Conservation (phyloP, 139 green algal genomes). For the Picochlorum sp. region DNA sequence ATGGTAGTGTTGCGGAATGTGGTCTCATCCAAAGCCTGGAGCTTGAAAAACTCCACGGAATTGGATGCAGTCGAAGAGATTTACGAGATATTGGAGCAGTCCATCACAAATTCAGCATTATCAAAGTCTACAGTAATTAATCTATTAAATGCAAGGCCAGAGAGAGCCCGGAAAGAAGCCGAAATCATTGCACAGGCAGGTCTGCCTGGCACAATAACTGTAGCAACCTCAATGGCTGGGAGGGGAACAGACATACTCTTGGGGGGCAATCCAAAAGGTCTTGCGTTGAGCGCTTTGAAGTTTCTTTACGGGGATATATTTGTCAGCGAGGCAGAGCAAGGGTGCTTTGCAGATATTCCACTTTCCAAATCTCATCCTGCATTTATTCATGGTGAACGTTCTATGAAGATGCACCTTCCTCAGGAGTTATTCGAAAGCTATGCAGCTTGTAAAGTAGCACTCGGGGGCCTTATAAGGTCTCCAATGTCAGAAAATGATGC, state of each 20-base stretch:
- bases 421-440: too few species aligned
- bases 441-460: too few species aligned
- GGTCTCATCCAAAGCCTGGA: not conserved
- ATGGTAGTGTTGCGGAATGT: not conserved
- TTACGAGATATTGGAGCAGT: not conserved
- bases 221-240: constrained; percentile 75
- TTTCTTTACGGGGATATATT: too few species aligned
- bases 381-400: too few species aligned
- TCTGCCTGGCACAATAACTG: constrained; percentile 54
- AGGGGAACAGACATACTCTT: constrained; percentile 75
- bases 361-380: too few species aligned
- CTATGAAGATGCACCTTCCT: too few species aligned
- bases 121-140: not conserved
- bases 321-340: too few species aligned
- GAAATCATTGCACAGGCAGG: constrained; percentile 68
- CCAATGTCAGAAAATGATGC: too few species aligned
- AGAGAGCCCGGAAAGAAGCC: constrained; percentile 64
- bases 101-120: not conserved
- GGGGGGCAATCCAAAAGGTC: constrained; percentile 58
- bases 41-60: not conserved
- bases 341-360: too few species aligned
- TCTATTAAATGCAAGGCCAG: constrained; percentile 56
- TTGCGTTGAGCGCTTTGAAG: constrained; percentile 21
- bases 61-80: not conserved
- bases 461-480: too few species aligned